Base-by-base conservation (phyloP, 495 filamentous ascomycete genomes). In the Aspergillus cavernicola region DNA sequence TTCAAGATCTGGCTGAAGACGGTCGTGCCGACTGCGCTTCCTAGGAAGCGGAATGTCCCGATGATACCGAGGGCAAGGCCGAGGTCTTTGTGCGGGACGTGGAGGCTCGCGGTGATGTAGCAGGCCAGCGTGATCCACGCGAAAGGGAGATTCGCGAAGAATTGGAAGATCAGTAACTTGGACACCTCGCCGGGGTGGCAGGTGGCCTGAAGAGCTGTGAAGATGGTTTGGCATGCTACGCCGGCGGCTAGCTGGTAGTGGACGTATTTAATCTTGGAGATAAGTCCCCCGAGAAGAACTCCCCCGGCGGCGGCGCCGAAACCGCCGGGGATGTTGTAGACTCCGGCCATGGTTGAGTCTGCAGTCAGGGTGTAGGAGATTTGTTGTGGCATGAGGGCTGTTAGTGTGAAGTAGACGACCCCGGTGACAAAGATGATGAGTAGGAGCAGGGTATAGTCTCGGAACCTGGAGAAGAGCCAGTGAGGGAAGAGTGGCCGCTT, bases 401-500 rank as follows among this genome's bases (percentile, higher is more conserved):
- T 43, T 20, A 43, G 23, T 7, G 40, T n/a, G 40, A 26, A 43
- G 23, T 43, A 43, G 40, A 43, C 40, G 20, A 43, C 23, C 2
- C 20, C 40, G 22, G 40, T 24, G 3, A 43, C 40, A 9, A 43
- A 43, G 22, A 23, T 24, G n/a, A 43, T 28, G 11, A 26, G 4
- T 4, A 35, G 32, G 32, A 35, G 32, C 4, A 35, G 32, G 11
- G 32, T 35, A 10, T 35, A 35, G 4, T 10, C 4, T 13, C 32
- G 32, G 32, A 35, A 35, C 32, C 4, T 35, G 32, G 32, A 13
- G 23, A 45, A 45, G 7, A 10, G 20, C 20, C 10, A 28, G 24
- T 28, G 42, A 24, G 40, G 42, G 42, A 45, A 45, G n/a, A 45
- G 42, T 28, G 42, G 42, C 3, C n/a, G 20, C 42, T 28, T 29